These are phyloP conservation scores for Fusarium sp. DNA, from an alignment of 2,329 filamentous ascomycete species.

Conservation along the genomic window DNA sequence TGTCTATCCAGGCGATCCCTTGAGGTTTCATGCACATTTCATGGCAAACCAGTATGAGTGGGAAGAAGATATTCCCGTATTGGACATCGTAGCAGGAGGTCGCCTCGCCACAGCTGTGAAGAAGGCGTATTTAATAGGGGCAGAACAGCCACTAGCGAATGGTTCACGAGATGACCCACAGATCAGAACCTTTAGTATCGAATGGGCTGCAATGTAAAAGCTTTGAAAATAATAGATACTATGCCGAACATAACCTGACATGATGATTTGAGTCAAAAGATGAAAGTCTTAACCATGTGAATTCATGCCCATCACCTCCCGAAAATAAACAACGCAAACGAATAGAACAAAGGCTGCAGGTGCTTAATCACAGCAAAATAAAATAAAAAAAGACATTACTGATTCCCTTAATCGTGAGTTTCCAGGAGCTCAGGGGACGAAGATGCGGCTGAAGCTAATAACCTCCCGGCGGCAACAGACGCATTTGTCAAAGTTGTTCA, in stretches of 20 bases:
- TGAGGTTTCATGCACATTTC: conserved; percentile 96
- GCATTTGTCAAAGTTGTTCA: conserved; percentile 97
- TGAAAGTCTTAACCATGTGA: neutral
- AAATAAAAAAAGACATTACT: neutral
- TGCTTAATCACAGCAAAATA: neutral
- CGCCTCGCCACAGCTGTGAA: conserved; percentile 93
- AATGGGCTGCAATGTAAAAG: conserved; percentile 90
- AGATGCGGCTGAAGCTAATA: conserved; percentile 87
- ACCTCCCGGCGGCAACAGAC: conserved; percentile 93
- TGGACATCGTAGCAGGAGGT: conserved; percentile 87
- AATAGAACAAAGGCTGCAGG: conserved; percentile 41
- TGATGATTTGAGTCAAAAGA: conserved; percentile 1
- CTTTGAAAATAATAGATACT: conserved; percentile 13
- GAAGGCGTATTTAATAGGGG: conserved; percentile 90
- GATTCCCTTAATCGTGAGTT: neutral
- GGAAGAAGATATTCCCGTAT: conserved; percentile 84
- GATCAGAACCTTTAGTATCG: conserved; percentile 81
- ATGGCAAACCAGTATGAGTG: conserved; percentile 84
- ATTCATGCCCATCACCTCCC: conserved; percentile 24
- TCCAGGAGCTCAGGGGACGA: conserved; percentile 67
- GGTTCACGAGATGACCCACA: conserved; percentile 45
- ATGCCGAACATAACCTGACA: conserved; percentile 5
- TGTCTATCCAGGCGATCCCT: conserved; percentile 92
- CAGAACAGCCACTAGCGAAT: conserved; percentile 56
- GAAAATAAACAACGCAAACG: conserved; percentile 6